phyloP scores from a whole-genome alignment of 129 eudicot genomes.

The Artemisia argyi region DNA sequence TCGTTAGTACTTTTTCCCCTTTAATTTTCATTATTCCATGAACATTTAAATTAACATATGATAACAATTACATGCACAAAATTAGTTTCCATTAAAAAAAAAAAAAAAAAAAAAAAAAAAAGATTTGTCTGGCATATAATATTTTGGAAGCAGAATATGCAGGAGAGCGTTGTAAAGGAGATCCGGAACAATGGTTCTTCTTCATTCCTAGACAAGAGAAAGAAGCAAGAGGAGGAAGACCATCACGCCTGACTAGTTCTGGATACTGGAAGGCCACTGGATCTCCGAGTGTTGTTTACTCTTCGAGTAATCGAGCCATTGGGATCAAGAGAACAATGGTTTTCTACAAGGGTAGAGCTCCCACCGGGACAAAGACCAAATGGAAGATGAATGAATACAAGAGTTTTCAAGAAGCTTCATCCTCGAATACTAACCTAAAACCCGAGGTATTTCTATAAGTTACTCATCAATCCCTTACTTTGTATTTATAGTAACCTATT shows the following conservation, averaged over 20 bases:
- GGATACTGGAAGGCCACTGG: conserved; percentile 86
- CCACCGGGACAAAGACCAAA: conserved; percentile 49
- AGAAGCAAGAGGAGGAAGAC: conserved; percentile 65
- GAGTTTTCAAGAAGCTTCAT: conserved; percentile 34
- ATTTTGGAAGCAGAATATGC: conserved; percentile 35
- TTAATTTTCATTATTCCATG: neutral
- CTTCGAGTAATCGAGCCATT: conserved; percentile 40
- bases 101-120: too few relatives aligned
- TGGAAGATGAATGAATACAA: conserved; percentile 83
- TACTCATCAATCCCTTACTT: neutral
- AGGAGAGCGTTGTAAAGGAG: conserved; percentile 51
- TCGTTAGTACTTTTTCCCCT: conserved; percentile 23
- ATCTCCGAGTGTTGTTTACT: conserved; percentile 55
- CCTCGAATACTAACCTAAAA: conserved; percentile 30
- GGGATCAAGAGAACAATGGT: conserved; percentile 70
- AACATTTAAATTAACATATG: neutral
- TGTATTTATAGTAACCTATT: neutral
- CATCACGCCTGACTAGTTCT: conserved; percentile 48
- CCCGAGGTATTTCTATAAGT: conserved; percentile 28
- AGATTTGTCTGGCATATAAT: too few relatives aligned
- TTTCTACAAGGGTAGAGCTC: conserved; percentile 69
- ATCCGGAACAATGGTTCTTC: conserved; percentile 74
- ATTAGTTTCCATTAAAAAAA: too few relatives aligned
- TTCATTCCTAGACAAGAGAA: conserved; percentile 55
- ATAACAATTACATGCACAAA: neutral